A percentile compares a stretch with the other conserved stretches of the same genome.
phyloP scores from a whole-genome alignment of 495 filamentous ascomycete species.

The Tuber aestivum region DNA sequence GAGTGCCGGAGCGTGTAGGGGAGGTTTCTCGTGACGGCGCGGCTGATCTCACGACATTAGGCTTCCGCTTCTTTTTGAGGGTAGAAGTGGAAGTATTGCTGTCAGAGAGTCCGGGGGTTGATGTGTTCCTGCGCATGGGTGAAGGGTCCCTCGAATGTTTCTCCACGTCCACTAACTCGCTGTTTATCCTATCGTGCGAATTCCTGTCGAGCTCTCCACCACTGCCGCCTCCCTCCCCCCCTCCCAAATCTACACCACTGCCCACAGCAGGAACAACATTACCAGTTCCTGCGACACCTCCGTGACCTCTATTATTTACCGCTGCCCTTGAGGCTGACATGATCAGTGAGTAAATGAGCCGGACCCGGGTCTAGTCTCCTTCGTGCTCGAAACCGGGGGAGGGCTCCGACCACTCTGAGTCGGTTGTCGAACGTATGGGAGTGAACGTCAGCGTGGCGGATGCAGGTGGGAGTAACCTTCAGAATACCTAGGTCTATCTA shows the following conservation, averaged over 20 bases:
- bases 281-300: slow-evolving; percentile 25
- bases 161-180: slow-evolving; percentile 29
- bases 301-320: slow-evolving; percentile 35
- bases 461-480: slow-evolving; percentile 36
- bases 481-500: slow-evolving; percentile 32
- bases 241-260: slow-evolving; percentile 18
- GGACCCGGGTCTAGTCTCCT: slow-evolving; percentile 33
- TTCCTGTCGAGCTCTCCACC: slow-evolving; percentile 16
- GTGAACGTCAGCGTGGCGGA: slow-evolving; percentile 35
- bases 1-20: slow-evolving; percentile 35
- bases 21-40: slow-evolving; percentile 41
- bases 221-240: slow-evolving; percentile 14
- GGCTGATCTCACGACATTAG: slow-evolving; percentile 33
- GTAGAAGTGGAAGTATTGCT: slow-evolving; percentile 26
- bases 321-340: slow-evolving; percentile 37
- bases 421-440: slow-evolving; percentile 37
- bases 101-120: slow-evolving; percentile 29
- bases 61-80: slow-evolving; percentile 33
- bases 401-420: slow-evolving; percentile 31
- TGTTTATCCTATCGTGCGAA: slow-evolving; percentile 26
- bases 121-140: slow-evolving; percentile 34
- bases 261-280: slow-evolving; percentile 26
- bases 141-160: slow-evolving; percentile 35
- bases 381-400: slow-evolving; percentile 20
- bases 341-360: slow-evolving; percentile 14